Base-by-base conservation (phyloP, 2,329 filamentous ascomycete species). In the Phyllosticta ampelicida region DNA sequence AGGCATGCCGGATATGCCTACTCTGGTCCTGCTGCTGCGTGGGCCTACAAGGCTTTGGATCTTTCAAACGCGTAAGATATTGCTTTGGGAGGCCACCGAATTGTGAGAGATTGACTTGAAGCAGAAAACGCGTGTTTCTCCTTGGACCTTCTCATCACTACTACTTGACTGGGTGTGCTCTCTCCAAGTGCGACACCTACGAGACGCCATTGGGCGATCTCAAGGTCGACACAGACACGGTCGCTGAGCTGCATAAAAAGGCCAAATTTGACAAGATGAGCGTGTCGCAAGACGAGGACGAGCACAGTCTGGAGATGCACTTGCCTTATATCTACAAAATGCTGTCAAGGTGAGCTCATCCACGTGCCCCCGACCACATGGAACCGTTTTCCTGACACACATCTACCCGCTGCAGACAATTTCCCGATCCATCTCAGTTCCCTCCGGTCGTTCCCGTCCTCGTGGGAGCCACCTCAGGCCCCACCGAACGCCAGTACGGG, bases 301-400 rank as follows among this genome's bases (percentile, higher is more conserved):
- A 99, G 73, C 94, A 99, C 73, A 96, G 89, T 55, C 80, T 97
- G 1, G 94, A 99, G 76, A 95, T 99, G 87, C 94, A 99, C 65
- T 79, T 97, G 9, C 92, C 94, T 0, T 96, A 95, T 68, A 86
- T 97, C 62, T 91, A 90, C 77, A 90, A 91, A 68, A 83, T 88
- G 56, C 78, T 86, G 6, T 79, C 80, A 60, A 74, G 76, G 69
- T 80, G 64, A 48, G 59, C 36, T 55, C 61, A 59, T 30, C 13
- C 44, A 20, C 16, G 28, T 23, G 19, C 3, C 18, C 21, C 26
- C 3, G 16, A 18, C 5, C 16, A 9, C 16, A 26, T 48, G n/a
- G 51, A 16, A 28, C 23, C 54, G 51, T 56, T 21, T 16, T 44
- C 44, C 56, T 44, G 44, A 55, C 56, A 11, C 23, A 26, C 23